Conservation (phyloP, 2,329 filamentous ascomycete genomes). For the Coccinonectria pachysandricola region DNA sequence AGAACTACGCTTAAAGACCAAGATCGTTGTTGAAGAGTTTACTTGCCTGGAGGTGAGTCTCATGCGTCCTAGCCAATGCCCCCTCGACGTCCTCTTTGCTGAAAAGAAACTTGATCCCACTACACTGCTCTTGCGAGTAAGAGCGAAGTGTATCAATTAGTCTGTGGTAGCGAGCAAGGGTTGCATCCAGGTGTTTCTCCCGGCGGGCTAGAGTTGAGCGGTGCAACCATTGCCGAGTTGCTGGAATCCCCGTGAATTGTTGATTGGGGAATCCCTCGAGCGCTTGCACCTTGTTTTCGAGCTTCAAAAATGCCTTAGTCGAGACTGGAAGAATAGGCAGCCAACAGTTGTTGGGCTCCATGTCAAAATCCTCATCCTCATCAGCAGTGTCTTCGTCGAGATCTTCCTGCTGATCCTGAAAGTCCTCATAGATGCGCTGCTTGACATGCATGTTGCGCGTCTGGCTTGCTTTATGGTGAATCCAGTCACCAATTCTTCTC, state of each 20-base stretch:
- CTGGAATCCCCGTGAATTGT: conserved; percentile 4
- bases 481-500: neutral
- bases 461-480: conserved; percentile 3
- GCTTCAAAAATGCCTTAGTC: conserved; percentile 4
- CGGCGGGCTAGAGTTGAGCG: neutral
- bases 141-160: conserved; percentile 2
- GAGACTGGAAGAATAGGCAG: conserved; percentile 6
- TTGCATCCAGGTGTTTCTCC: conserved; percentile 5
- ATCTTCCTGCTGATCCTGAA: neutral
- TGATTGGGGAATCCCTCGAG: neutral
- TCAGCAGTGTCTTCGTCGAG: neutral
- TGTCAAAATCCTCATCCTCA: neutral
- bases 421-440: conserved; percentile 1
- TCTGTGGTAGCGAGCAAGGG: neutral
- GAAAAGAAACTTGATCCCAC: neutral
- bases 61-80: conserved; percentile 1
- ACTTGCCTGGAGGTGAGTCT: neutral
- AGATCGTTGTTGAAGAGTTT: too few species aligned
- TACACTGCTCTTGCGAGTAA: conserved; percentile 1
- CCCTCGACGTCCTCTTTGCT: neutral
- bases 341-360: neutral
- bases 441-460: conserved; percentile 2
- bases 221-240: conserved; percentile 3
- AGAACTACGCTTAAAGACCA: too few species aligned
- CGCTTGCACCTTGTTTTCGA: neutral